These are phyloP conservation scores for Aphanoascus verrucosus DNA, from an alignment of 2,329 filamentous ascomycete species.

Conservation along the genomic window DNA sequence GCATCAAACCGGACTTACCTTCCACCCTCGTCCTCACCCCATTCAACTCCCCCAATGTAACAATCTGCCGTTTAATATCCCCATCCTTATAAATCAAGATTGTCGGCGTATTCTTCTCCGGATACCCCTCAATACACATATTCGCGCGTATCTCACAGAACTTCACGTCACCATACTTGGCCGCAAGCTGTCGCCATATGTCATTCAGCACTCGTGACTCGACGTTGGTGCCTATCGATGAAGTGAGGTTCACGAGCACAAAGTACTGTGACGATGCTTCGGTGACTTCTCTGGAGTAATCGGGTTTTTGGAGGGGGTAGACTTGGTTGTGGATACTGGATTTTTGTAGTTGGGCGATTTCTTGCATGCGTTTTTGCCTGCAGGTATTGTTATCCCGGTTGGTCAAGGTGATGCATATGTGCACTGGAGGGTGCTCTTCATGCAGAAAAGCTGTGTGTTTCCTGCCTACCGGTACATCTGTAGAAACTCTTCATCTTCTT, in stretches of 20 bases:
- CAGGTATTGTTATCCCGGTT: no score
- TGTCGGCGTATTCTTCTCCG: slow-evolving; percentile 87
- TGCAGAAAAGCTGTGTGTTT: no score
- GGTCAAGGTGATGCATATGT: no score
- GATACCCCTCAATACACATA: slow-evolving; percentile 93
- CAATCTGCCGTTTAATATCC: slow-evolving; percentile 80
- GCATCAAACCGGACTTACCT: slow-evolving; percentile 30
- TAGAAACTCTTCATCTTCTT: slow-evolving; percentile 87
- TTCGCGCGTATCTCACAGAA: slow-evolving; percentile 92
- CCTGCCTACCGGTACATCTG: slow-evolving; percentile 62
- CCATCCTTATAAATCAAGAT: slow-evolving; percentile 86
- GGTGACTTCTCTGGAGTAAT: slow-evolving; percentile 84
- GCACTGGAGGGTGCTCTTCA: neutral
- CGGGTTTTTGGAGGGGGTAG: slow-evolving; percentile 87
- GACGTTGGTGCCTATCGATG: slow-evolving; percentile 64
- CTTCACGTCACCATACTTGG: slow-evolving; percentile 85
- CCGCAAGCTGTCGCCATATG: slow-evolving; percentile 73
- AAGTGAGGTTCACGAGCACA: slow-evolving; percentile 70
- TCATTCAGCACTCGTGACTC: slow-evolving; percentile 77
- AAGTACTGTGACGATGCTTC: slow-evolving; percentile 64
- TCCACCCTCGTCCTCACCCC: slow-evolving; percentile 60
- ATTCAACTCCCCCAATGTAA: slow-evolving; percentile 69
- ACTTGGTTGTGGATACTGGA: slow-evolving; percentile 79
- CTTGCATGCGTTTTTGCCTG: slow-evolving; percentile 69
- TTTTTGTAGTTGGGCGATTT: slow-evolving; percentile 63